These are phyloP conservation scores for Grosmannia huntii DNA, from an alignment of 2,329 filamentous ascomycete genomes.

Conservation along the genomic window DNA sequence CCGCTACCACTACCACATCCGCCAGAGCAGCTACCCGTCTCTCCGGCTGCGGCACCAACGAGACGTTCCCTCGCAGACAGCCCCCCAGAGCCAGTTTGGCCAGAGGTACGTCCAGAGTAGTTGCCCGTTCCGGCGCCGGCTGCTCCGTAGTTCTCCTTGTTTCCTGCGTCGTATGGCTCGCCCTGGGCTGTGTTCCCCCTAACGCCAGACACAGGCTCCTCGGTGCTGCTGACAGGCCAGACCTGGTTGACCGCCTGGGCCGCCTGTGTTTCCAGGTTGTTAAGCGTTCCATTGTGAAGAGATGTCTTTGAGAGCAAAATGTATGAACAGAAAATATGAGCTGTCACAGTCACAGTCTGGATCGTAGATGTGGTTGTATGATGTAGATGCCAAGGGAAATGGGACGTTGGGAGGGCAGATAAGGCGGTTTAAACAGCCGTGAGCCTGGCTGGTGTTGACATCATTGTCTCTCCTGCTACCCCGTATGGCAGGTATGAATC, in stretches of 20 bases:
- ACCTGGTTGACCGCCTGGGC: constrained; percentile 25
- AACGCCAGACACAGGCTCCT: constrained; percentile 61
- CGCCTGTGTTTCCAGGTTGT: constrained; percentile 36
- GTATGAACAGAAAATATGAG: no score
- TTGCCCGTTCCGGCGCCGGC: background rate
- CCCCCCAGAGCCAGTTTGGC: no score
- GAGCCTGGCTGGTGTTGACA: background rate
- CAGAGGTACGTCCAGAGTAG: no score
- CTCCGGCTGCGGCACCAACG: no score
- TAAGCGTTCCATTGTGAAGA: constrained; percentile 49
- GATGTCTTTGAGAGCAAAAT: background rate
- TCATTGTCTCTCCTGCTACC: background rate
- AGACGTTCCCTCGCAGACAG: no score
- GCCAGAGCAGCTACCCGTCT: no score
- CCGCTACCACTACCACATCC: no score
- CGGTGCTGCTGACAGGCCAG: constrained; percentile 26
- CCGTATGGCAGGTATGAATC: background rate
- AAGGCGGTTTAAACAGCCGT: background rate
- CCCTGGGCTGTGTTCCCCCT: constrained; percentile 52
- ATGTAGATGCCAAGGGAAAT: no score
- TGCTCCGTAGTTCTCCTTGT: constrained; percentile 23
- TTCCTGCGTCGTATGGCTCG: constrained; percentile 71
- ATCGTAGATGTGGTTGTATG: no score
- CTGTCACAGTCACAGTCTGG: no score
- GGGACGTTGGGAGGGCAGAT: background rate